phyloP scores from a whole-genome alignment of 129 eudicot genomes.

The Deinandra increscens region DNA sequence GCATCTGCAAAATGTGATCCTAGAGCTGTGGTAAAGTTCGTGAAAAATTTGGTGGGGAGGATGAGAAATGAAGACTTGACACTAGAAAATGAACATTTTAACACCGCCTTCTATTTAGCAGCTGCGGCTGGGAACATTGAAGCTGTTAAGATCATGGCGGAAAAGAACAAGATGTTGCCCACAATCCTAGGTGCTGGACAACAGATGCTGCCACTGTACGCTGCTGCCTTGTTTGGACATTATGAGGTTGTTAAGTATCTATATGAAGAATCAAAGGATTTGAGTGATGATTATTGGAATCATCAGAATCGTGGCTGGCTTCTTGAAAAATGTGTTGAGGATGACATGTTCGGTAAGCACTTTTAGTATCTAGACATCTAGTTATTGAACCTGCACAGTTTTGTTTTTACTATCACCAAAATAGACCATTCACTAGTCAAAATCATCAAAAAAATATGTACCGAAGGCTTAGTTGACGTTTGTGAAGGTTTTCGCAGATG shows the following conservation, averaged over 20 bases:
- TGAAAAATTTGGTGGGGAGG: constrained; percentile 27
- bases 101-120: constrained; percentile 41
- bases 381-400: too few relatives aligned
- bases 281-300: constrained; percentile 21
- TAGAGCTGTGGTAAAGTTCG: constrained; percentile 21
- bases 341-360: too few relatives aligned
- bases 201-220: constrained; percentile 15
- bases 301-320: constrained; percentile 20
- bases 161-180: constrained; percentile 11
- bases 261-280: constrained; percentile 4
- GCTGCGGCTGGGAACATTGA: constrained; percentile 34
- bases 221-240: constrained; percentile 39
- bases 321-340: too few relatives aligned
- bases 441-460: too few relatives aligned
- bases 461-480: too few relatives aligned
- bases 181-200: constrained; percentile 21
- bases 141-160: constrained; percentile 29
- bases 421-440: too few relatives aligned
- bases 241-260: constrained; percentile 34
- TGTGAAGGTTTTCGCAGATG: too few relatives aligned
- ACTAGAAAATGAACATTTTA: constrained; percentile 22
- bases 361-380: too few relatives aligned
- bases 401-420: too few relatives aligned
- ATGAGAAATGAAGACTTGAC: constrained; percentile 31
- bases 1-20: constrained; percentile 31